A percentile compares a stretch with the other conserved stretches of the same genome.
phyloP scores from a whole-genome alignment of 805 yeast genomes.

The Ascoidea tarda region DNA sequence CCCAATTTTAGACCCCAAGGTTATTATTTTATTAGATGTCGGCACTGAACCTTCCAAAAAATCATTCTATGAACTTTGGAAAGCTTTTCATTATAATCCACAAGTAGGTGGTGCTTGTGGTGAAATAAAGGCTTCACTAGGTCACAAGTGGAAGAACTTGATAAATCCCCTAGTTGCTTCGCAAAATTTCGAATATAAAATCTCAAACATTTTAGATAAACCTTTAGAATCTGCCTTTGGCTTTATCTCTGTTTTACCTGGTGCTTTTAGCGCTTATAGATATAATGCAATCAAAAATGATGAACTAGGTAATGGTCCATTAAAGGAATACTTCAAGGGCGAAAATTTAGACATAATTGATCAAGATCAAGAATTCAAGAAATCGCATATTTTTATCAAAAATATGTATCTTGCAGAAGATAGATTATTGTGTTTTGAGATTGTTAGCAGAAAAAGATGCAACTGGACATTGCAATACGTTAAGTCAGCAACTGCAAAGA shows the following conservation, averaged over 20 bases:
- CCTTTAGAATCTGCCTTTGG: slow-evolving; percentile 95
- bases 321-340: slow-evolving; percentile 85
- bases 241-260: slow-evolving; percentile 86
- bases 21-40: slow-evolving; percentile 78
- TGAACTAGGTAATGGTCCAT: slow-evolving; percentile 67
- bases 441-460: slow-evolving; percentile 69
- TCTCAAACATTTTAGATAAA: slow-evolving; percentile 87
- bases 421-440: slow-evolving; percentile 85
- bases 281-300: slow-evolving; percentile 60
- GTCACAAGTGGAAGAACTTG: slow-evolving; percentile 38
- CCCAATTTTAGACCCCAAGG: slow-evolving; percentile 66
- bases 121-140: slow-evolving; percentile 80
- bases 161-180: slow-evolving; percentile 88
- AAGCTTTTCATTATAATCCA: slow-evolving; percentile 58
- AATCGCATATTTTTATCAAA: slow-evolving; percentile 74
- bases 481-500: slow-evolving; percentile 78
- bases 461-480: slow-evolving; percentile 78
- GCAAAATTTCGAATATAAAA: slow-evolving; percentile 93
- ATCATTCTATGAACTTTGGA: slow-evolving; percentile 83
- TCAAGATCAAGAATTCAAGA: slow-evolving; percentile 23
- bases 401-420: slow-evolving; percentile 98
- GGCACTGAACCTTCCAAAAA: slow-evolving; percentile 86
- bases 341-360: slow-evolving; percentile 60
- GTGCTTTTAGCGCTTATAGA: slow-evolving; percentile 93
- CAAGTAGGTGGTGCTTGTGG: slow-evolving; percentile 97